Percentiles rank a stretch among this genome's conserved stretches.
These are phyloP conservation scores for Licmophora abbreviata DNA, from an alignment of 108 stramenopile genomes.

Conservation along the genomic window DNA sequence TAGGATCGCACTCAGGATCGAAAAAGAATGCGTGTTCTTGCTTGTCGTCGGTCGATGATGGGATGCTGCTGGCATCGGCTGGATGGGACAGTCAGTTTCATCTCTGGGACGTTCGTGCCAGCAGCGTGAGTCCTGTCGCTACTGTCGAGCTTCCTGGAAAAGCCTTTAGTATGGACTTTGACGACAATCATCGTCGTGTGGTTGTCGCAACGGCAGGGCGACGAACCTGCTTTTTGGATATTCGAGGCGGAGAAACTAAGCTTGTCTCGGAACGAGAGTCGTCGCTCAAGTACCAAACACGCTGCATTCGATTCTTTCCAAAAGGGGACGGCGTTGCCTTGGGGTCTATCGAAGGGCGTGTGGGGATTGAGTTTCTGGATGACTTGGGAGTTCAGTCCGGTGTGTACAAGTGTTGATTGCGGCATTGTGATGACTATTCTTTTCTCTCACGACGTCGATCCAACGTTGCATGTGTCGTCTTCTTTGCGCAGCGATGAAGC, in stretches of 20 bases:
- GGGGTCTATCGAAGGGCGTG: constrained; percentile 94
- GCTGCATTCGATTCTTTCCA: constrained; percentile 76
- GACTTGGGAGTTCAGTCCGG: constrained; percentile 41
- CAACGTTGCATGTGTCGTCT: no score
- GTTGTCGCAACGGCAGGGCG: constrained; percentile 61
- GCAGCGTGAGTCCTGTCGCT: constrained; percentile 7
- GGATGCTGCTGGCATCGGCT: constrained; percentile 47
- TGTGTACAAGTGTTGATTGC: no score
- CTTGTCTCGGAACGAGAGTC: constrained; percentile 53
- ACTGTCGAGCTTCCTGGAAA: constrained; percentile 61
- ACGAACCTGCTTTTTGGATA: constrained; percentile 45
- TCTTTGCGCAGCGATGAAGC: constrained; percentile 46
- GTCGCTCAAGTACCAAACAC: constrained; percentile 80
- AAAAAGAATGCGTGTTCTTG: constrained; percentile 33
- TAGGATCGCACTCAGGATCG: constrained; percentile 24
- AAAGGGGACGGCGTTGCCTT: constrained; percentile 75
- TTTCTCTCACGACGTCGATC: constrained; percentile 1
- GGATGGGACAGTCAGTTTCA: constrained; percentile 63
- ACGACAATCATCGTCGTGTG: constrained; percentile 22
- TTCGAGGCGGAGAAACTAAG: constrained; percentile 18
- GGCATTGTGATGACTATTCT: constrained; percentile 10
- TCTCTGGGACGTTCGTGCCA: constrained; percentile 60
- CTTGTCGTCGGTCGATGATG: constrained; percentile 8
- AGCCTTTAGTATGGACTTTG: constrained; percentile 73
- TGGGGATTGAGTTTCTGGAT: constrained; percentile 85